These are phyloP conservation scores for Cordyceps farinosa DNA, from an alignment of 2,329 filamentous ascomycete species.

Conservation along the genomic window DNA sequence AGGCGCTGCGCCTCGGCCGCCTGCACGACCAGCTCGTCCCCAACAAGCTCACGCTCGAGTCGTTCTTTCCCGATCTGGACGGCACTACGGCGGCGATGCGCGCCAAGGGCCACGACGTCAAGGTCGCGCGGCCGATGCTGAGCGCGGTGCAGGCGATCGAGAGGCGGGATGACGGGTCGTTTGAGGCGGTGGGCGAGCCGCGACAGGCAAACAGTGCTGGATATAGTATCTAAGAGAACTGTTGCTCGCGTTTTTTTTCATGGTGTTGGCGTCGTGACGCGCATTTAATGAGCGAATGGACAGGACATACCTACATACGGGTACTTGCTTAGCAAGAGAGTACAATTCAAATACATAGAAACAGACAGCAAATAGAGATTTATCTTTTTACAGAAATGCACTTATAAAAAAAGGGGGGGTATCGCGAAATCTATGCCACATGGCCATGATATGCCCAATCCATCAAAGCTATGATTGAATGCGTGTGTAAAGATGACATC, in stretches of 20 bases:
- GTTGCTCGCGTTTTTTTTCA: background rate
- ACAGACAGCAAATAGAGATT: background rate
- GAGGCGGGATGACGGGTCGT: constrained; percentile 59
- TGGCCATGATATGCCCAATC: background rate
- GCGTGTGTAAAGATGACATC: background rate
- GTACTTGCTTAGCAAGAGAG: background rate
- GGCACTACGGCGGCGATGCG: constrained; percentile 60
- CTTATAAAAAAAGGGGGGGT: constrained; percentile 8
- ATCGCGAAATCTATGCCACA: constrained; percentile 19
- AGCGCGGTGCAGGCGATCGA: constrained; percentile 71
- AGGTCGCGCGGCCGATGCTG: constrained; percentile 58
- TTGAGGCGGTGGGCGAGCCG: constrained; percentile 75
- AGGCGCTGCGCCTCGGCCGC: constrained; percentile 64
- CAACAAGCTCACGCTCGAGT: constrained; percentile 65
- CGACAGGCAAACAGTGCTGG: constrained; percentile 70
- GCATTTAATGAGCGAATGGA: no score
- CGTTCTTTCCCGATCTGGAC: constrained; percentile 55
- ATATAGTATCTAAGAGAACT: constrained; percentile 35
- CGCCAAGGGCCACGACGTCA: constrained; percentile 66
- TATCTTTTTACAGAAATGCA: background rate
- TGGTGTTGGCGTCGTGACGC: no score
- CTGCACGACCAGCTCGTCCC: constrained; percentile 82
- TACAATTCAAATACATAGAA: background rate
- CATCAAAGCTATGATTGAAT: background rate
- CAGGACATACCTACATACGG: no score